Base-by-base conservation (phyloP, 371 early-diverging fungal genomes). In the Mucor racemosus region DNA sequence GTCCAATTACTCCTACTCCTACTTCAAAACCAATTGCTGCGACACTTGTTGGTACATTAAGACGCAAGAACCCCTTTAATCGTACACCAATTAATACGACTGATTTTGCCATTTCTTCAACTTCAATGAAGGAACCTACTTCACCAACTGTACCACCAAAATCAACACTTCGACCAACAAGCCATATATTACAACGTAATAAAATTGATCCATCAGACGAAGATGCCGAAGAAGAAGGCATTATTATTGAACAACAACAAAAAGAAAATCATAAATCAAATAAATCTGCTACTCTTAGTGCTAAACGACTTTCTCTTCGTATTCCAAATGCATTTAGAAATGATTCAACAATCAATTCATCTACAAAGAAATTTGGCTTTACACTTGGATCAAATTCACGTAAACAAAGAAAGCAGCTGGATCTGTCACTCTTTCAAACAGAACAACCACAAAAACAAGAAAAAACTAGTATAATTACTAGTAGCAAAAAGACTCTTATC, bases 11-110 rank as follows among this genome's bases (percentile, higher is more conserved):
- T 19, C 50, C 50, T 11, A 39, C 65, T 14, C 48, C 75, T 48
- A 55, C 60, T 10, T 31, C 48, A 6, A 50, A 54, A 36, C 50
- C 63, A 21, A 64, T 60, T 46, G 40, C 64, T 33, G 42, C 65
- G 1, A 71, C 68, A 14, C 48, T 75, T 10, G 71, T 76, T 8
- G 78, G 78, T 5, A 78, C 81, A 19, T 67, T 81, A 26, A 75
- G 78, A 42, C 76, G 78, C 50, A 81, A 76, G 60, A 80, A 74
- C 60, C 75, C 75, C 55, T 80, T 80, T 58, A 58, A 67, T 19
- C 73, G 72, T 53, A 42, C 65, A 21, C 58, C 63, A 21, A 65
- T 65, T 61, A 69, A 71, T n/a, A 66, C 63, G 4, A 59, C 62
- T 17, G 69, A 68, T 46, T 61, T 65, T 54, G 39, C 61, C 63